Evolutionary conservation across 129 eudicot genomes (phyloP), one percentile per base, ranked within the genome.

Genomic region (Escallonia herrerae): DNA sequence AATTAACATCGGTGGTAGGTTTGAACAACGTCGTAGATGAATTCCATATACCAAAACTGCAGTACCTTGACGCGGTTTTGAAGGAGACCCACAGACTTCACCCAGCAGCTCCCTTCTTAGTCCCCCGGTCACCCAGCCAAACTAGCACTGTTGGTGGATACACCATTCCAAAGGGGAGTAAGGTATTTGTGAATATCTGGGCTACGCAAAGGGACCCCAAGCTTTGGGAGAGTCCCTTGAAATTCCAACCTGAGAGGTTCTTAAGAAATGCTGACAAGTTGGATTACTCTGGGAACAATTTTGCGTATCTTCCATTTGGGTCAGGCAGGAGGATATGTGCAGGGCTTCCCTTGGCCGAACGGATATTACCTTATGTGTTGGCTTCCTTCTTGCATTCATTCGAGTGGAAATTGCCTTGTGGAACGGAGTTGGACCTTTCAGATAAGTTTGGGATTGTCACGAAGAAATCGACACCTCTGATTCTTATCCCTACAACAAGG

Each of bases 311-410:
- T 3, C 83, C 83, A 38, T 79, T 79, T 50, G 83, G 83, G 10
- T 68, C 79, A 43, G 82, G 82, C 9, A 60, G 77, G 37, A 66
- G 82, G 22, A 65, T 63, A 4, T 77, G 82, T 49, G 42, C 54
- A 15, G 78, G 82, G 3, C 7, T 72, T 46, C 56, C 68, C 1
- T 58, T 78, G 58, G 95, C 85, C 3, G 73, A 78, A 1, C 83
- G 83, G 6, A 79, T 87, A 73, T 65, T 87, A 50, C 77, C 74
- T 62, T 67, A 83, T 9, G 63, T 56, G 52, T 61, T 87, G 55
- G 95, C 83, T 3, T 72, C 85, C 11, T 59, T 87, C 60, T 48
- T 87, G 60, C 85, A 76, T 0, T 70, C 67, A 48, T 86, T 86
- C 22, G 90, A 83, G 50, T 80, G 86, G 86, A 80, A 74, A 60